These are phyloP conservation scores for Gentiana dahurica DNA, from an alignment of 257 asterid genomes.

Conservation along the genomic window DNA sequence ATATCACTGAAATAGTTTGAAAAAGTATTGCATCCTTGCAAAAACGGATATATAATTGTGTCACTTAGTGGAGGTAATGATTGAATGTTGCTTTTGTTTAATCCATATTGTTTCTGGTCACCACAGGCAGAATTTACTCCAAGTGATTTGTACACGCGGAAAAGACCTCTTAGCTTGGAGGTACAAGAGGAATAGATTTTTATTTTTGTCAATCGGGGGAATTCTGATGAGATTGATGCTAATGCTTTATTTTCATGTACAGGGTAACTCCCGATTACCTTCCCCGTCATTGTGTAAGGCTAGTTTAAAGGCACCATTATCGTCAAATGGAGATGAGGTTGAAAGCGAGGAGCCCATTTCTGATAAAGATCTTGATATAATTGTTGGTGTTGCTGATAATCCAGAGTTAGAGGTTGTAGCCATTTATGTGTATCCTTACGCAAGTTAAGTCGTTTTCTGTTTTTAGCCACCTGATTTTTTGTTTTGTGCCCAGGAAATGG, in stretches of 20 bases:
- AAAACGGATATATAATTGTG: no score
- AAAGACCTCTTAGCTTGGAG: slow-evolving; percentile 65
- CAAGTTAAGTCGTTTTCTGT: slow-evolving; percentile 6
- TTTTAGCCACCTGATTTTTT: slow-evolving; percentile 11
- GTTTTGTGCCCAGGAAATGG: slow-evolving; percentile 63
- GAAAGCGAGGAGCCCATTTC: slow-evolving; percentile 74
- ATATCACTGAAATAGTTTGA: no score
- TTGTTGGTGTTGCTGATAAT: slow-evolving; percentile 75
- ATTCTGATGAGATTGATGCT: slow-evolving; percentile 15
- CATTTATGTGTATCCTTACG: neutral
- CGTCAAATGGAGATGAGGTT: slow-evolving; percentile 37
- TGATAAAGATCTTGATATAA: slow-evolving; percentile 78
- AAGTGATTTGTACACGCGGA: slow-evolving; percentile 65
- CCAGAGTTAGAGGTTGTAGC: slow-evolving; percentile 60
- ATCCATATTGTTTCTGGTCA: slow-evolving; percentile 7
- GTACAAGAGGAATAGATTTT: slow-evolving; percentile 20
- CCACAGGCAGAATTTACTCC: slow-evolving; percentile 86
- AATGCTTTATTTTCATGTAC: slow-evolving; percentile 21
- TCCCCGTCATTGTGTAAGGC: slow-evolving; percentile 34
- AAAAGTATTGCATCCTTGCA: no score
- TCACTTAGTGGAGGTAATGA: no score
- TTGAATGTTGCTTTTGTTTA: no score
- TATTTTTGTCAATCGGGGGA: slow-evolving; percentile 4
- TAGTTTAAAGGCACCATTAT: slow-evolving; percentile 32
- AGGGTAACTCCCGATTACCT: slow-evolving; percentile 48